A percentile compares a stretch with the other conserved stretches of the same genome.
phyloP scores from a whole-genome alignment of 2,329 filamentous ascomycete genomes.

The Cladosporium phlei region DNA sequence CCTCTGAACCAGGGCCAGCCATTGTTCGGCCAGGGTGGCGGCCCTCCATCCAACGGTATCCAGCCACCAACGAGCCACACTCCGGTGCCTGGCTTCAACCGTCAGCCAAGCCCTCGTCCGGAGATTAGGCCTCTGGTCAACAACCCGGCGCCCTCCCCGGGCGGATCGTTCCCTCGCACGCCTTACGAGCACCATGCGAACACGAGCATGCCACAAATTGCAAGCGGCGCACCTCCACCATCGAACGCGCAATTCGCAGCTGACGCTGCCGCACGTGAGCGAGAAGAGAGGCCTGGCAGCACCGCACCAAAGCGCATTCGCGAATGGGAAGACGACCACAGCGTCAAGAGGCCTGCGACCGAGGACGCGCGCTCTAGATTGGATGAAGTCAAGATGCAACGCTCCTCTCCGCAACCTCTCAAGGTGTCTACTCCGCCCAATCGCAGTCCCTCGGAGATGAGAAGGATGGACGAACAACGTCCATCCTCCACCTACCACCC shows the following conservation, averaged over 20 bases:
- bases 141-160: constrained; percentile 78
- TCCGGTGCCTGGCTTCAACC: constrained; percentile 65
- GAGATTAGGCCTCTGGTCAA: constrained; percentile 81
- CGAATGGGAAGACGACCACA: constrained; percentile 81
- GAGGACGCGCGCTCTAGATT: constrained; percentile 83
- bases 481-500: constrained; percentile 71
- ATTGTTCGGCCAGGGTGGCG: constrained; percentile 21
- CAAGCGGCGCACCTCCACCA: constrained; percentile 64
- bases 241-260: constrained; percentile 54
- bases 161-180: constrained; percentile 76
- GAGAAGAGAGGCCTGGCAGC: constrained; percentile 72
- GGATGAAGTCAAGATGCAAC: constrained; percentile 76
- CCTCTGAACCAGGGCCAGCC: constrained; percentile 22
- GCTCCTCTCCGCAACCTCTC: constrained; percentile 44
- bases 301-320: constrained; percentile 76
- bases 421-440: constrained; percentile 61
- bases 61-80: constrained; percentile 46
- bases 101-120: constrained; percentile 57
- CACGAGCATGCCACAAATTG: constrained; percentile 54
- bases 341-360: constrained; percentile 75
- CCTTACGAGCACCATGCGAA: constrained; percentile 74
- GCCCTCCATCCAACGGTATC: constrained; percentile 23
- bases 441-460: constrained; percentile 68
- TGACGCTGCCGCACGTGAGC: constrained; percentile 61
- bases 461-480: constrained; percentile 59